Evolutionary conservation across 345 rosid species (phyloP), one percentile per base, ranked within the genome.

Genomic region (Eucalyptus coolabah): DNA sequence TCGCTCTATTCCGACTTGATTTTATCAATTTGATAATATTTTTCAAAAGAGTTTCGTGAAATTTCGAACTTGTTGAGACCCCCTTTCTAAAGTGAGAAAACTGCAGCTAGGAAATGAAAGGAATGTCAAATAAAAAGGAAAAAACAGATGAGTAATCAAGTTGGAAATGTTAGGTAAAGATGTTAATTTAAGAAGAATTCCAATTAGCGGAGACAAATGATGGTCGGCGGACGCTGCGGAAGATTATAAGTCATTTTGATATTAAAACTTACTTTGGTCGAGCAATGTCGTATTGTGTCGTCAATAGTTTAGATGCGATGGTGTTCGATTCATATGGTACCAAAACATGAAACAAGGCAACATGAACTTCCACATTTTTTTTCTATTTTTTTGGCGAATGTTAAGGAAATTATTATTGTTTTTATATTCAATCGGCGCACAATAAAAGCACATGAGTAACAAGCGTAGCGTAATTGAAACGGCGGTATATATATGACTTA

Each of bases 91-190:
- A 65, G 9, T n/a, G 34, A 65, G 37, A 65, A n/a, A 65, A 65
- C 5, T 0, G 72, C 0, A 8, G 8, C 72, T 0, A 14, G 18
- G 34, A n/a, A 65, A 65, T 17, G 19, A n/a, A n/a, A 65, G 34
- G 37, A n/a, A 65, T 0, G 37, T n/a, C 69, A 28, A 60, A 60
- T 60, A 28, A 28, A 60, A 60, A 28, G 15, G 0, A 5, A 26
- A 5, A 26, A 28, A 60, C 14, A 0, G 12, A 23, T 56, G 12
- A 53, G 28, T 56, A 56, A 56, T 56, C 12, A 56, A 56, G 28
- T 56, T 9, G 28, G 28, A 56, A 56, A 56, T 56, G 63, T 0
- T 56, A 8, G 63, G 63, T 24, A 10, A 13, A 10, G 63, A 56
- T 56, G 63, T 24, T 56, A 24, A 56, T 56, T 24, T 56, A 56